Evolutionary conservation across 1,284 basidiomycete genomes (phyloP), one percentile per base, ranked within the genome.

Genomic region (Cronartium quercuum): DNA sequence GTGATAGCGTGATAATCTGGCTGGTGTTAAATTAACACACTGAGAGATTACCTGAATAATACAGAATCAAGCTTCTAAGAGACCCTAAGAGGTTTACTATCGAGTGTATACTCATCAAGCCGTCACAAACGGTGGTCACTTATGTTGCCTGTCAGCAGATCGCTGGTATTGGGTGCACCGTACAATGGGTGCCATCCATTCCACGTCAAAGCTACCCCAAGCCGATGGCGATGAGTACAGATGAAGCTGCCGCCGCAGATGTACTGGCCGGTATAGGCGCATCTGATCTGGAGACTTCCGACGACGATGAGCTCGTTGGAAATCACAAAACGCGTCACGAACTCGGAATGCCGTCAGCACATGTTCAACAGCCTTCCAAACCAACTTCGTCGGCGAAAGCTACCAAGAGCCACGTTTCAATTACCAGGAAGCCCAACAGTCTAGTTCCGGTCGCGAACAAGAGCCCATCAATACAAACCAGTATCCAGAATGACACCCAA

Each of bases 51-150:
- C 18, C 21, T 67, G 18, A 34, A 24, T 38, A 24, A 21, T 57
- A 18, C 21, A 75, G 73, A 29, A 66, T 75, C 4, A 75, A 68
- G 57, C 60, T 68, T 21, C 47, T 75, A 41, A 21, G 40, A 18
- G 65, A 75, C 42, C 58, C 65, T 29, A 75, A 75, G 38, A 21
- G 61, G 51, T 75, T 75, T 29, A 64, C 38, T 15, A 58, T 75
- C 18, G 66, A 75, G 47, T 75, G 42, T 34, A 68, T 68, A 29
- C 21, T 75, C 29, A 58, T 75, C 7, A 75, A 75, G 66, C 73
- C 73, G 18, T 75, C 73, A 9, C 73, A 75, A 57, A 55, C n/a
- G 18, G 34, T 75, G 38, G 41, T 62, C 15, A 64, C 66, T 21
- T 42, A 61, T 2, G 65, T 75, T 15, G 73, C 65, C 15, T 75